Evolutionary conservation across 768 basidiomycete genomes (phyloP).

Genomic region (Hortiboletus campestris): DNA sequence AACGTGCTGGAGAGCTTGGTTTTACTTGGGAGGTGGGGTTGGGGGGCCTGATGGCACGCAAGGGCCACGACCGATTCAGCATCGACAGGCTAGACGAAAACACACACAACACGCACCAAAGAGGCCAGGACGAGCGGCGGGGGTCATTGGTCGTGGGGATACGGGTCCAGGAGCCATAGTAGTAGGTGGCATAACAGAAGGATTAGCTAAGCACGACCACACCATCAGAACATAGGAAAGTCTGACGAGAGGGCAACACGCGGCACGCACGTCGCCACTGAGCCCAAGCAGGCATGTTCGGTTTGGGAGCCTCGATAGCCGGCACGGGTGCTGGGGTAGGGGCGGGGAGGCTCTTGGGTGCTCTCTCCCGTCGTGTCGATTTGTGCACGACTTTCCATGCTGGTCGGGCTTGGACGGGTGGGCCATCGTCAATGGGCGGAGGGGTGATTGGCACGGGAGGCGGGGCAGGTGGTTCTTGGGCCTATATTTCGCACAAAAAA

Average conservation of each 20-base stretch:
- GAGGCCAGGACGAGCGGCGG: conserved; percentile 57
- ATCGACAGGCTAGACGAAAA: not conserved
- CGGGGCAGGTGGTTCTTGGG: conserved; percentile 37
- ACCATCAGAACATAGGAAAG: not conserved
- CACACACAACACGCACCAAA: conserved; percentile 48
- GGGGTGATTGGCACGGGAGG: conserved; percentile 41
- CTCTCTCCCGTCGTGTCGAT: conserved; percentile 52
- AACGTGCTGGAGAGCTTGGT: not conserved
- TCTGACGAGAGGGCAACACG: not conserved
- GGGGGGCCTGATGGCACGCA: conserved; percentile 36
- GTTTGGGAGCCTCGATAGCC: conserved; percentile 46
- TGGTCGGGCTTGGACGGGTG: conserved; percentile 52
- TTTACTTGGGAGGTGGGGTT: conserved; percentile 45
- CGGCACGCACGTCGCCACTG: conserved; percentile 70
- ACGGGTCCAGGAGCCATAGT: conserved; percentile 36
- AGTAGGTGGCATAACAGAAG: conserved; percentile 55
- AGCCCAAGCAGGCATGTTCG: conserved; percentile 72
- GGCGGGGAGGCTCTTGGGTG: conserved; percentile 42
- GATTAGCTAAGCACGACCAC: conserved; percentile 51
- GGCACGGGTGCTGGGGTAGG: conserved; percentile 31
- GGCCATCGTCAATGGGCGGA: conserved; percentile 46
- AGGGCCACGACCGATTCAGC: not conserved
- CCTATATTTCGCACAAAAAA: conserved; percentile 12
- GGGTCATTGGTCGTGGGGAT: conserved; percentile 37
- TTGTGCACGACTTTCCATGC: conserved; percentile 77